These are phyloP conservation scores for Colletotrichum spaethianum DNA, from an alignment of 2,329 filamentous ascomycete genomes.

Conservation along the genomic window DNA sequence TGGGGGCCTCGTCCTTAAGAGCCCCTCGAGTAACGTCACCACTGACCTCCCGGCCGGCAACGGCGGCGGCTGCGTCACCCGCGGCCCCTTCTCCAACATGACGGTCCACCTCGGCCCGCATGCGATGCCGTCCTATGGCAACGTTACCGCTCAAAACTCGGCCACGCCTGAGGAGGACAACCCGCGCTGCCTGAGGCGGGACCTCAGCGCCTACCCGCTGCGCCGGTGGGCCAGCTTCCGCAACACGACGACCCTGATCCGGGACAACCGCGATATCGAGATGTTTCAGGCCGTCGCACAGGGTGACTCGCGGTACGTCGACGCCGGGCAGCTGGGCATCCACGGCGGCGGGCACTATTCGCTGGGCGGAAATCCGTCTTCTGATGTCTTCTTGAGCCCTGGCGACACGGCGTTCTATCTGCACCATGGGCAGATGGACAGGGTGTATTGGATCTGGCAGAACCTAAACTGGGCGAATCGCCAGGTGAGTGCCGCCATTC, in stretches of 20 bases:
- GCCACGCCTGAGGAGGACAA: constrained; percentile 53
- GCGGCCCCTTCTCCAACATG: constrained; percentile 56
- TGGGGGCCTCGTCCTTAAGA: constrained; percentile 40
- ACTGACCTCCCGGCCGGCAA: constrained; percentile 58
- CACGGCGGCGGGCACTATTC: constrained; percentile 59
- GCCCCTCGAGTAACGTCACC: constrained; percentile 2
- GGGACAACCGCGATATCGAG: constrained; percentile 41
- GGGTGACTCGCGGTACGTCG: constrained; percentile 49
- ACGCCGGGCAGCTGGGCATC: constrained; percentile 51
- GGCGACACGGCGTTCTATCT: constrained; percentile 62
- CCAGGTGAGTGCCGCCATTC: constrained; percentile 44
- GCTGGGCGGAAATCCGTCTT: constrained; percentile 60
- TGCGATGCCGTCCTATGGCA: constrained; percentile 29
- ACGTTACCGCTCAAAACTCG: constrained; percentile 35
- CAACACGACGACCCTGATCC: constrained; percentile 49
- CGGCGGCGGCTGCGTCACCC: constrained; percentile 62
- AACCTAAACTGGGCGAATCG: constrained; percentile 57
- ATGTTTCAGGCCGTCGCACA: constrained; percentile 55
- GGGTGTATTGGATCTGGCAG: constrained; percentile 64
- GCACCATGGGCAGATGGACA: constrained; percentile 62
- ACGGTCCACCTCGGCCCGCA: constrained; percentile 55
- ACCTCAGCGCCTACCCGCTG: constrained; percentile 47
- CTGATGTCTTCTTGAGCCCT: constrained; percentile 60
- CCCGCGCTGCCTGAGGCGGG: constrained; percentile 59
- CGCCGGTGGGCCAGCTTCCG: constrained; percentile 43